Evolutionary conservation across 345 rosid genomes (phyloP), one percentile per base, ranked within the genome.

Genomic region (Erucastrum elatum): DNA sequence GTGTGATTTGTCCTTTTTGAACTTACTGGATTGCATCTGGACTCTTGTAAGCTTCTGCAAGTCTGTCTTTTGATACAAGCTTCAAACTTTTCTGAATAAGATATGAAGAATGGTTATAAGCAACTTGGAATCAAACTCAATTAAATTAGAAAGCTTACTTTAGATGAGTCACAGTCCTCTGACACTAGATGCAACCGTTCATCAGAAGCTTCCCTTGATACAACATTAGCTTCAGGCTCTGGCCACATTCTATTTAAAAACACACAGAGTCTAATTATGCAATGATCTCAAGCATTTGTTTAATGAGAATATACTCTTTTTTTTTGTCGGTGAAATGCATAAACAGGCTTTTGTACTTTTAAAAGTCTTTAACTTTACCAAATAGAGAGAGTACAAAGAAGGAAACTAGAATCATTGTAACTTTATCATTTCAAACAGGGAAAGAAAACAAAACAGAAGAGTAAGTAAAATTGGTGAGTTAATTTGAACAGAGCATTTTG

Each of bases 11-110:
- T 39, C 12, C 4, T 29, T 29, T 10, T 10, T 26, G 62, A 71
- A 71, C 92, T 85, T 83, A 93, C 98, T 84, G 94, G 75, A 89
- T 87, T 59, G 94, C 93, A 67, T 87, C 83, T 75, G 90, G 96
- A 5, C 88, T 90, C 86, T 83, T 89, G n/a, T 88, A 89, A 83
- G 81, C 91, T 71, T 88, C 96, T 59, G 90, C 90, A 64, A 85
- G 82, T 37, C 81, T 80, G 71, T 86, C 88, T 65, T 82, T 82
- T 6, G 93, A 72, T 73, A 89, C 90, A 78, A 64, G 87, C 87
- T 85, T 87, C 66, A 70, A 76, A 16, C 82, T 84, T 82, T 88
- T 88, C 89, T 90, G 33, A 51, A 41, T 3, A 71, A 29, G 81
- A 74, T 59, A 72, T 33, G 27, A 58, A 56, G 62, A 39, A 34